Evolutionary conservation across 768 basidiomycete genomes (phyloP).

Genomic region (Phanerodontia chrysosporium): DNA sequence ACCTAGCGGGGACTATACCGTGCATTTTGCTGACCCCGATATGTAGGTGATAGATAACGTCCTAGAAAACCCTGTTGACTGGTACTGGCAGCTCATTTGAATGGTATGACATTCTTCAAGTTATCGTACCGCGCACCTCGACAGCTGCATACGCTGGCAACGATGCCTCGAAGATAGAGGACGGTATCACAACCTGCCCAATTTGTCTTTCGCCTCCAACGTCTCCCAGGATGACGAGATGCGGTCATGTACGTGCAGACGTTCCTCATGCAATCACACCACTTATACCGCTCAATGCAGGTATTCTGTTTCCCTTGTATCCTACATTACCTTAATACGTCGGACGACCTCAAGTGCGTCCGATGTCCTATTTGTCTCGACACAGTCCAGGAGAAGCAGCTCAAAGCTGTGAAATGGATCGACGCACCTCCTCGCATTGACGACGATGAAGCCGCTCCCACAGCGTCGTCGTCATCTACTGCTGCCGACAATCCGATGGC

Average conservation of each 20-base stretch:
- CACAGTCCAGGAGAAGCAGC: constrained; percentile 82
- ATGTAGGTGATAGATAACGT: constrained; percentile 79
- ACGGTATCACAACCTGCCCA: constrained; percentile 77
- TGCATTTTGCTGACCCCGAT: constrained; percentile 96
- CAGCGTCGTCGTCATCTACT: constrained; percentile 45
- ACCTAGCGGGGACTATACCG: constrained; percentile 87
- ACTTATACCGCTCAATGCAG: too few species aligned
- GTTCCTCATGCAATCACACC: too few species aligned
- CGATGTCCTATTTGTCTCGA: constrained; percentile 97
- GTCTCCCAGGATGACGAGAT: constrained; percentile 93
- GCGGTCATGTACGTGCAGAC: constrained; percentile 95
- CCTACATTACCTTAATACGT: constrained; percentile 81
- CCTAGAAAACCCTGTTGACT: too few species aligned
- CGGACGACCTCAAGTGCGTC: constrained; percentile 80
- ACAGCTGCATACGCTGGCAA: constrained; percentile 62
- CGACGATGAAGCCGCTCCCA: constrained; percentile 31
- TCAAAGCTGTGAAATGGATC: constrained; percentile 92
- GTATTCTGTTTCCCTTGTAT: constrained; percentile 95
- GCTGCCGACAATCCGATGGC: constrained; percentile 34
- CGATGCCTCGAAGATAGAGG: constrained; percentile 41
- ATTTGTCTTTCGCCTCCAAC: constrained; percentile 92
- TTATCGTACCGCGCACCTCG: constrained; percentile 84
- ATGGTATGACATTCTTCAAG: constrained; percentile 94
- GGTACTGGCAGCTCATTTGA: constrained; percentile 94
- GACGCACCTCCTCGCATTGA: constrained; percentile 42